phyloP scores from a whole-genome alignment of 2,329 filamentous ascomycete species.

The Allantophomopsis cytisporea region DNA sequence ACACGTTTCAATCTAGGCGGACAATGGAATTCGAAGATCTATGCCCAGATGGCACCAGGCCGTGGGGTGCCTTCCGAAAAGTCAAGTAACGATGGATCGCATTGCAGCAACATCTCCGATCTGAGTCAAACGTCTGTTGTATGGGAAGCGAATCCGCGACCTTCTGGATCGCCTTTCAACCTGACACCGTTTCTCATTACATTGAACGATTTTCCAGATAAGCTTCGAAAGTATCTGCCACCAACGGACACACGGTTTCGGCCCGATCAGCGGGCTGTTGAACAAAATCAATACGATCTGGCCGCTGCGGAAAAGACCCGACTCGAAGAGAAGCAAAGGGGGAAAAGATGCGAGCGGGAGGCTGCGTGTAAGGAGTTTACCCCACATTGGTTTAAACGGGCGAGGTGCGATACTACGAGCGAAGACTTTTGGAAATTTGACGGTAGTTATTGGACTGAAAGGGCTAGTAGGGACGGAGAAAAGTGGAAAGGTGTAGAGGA shows the following conservation, averaged over 20 bases:
- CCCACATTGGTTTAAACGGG: constrained; percentile 75
- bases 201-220: constrained; percentile 82
- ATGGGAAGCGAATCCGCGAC: constrained; percentile 78
- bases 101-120: constrained; percentile 41
- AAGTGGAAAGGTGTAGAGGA: constrained; percentile 19
- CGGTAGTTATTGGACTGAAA: constrained; percentile 73
- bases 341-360: constrained; percentile 60
- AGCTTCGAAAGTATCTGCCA: constrained; percentile 60
- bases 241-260: constrained; percentile 89
- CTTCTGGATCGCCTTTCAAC: constrained; percentile 85
- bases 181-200: constrained; percentile 91
- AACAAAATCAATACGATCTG: constrained; percentile 92
- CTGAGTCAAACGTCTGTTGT: constrained; percentile 73
- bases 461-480: constrained; percentile 19
- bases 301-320: constrained; percentile 90
- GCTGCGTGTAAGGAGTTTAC: constrained; percentile 65
- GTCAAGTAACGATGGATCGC: too few species aligned
- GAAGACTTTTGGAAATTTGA: constrained; percentile 86
- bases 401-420: constrained; percentile 63
- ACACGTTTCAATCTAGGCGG: constrained; percentile 85
- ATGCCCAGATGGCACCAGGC: constrained; percentile 82
- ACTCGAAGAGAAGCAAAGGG: constrained; percentile 82
- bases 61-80: too few species aligned
- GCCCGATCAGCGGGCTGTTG: constrained; percentile 95
- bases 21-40: constrained; percentile 95